Percentiles rank a stretch among this genome's conserved stretches.
Conservation (phyloP, 2,329 filamentous ascomycete genomes). For the Aspergillus floridensis region DNA sequence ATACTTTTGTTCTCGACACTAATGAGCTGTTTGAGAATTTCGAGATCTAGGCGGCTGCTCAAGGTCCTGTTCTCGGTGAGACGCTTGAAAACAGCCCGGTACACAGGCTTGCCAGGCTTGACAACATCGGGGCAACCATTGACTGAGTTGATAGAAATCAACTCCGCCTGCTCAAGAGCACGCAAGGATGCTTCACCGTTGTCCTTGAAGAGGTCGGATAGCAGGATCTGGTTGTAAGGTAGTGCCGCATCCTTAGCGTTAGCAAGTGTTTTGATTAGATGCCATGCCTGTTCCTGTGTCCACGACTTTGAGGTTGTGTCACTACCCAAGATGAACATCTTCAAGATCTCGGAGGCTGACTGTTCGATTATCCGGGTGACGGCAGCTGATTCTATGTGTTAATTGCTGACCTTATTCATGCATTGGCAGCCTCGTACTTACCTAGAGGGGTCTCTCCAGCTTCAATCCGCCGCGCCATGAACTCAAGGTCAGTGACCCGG, state of each 20-base stretch:
- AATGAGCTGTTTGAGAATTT: slow-evolving; percentile 65
- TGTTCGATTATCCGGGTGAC: slow-evolving; percentile 87
- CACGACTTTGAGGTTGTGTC: slow-evolving; percentile 63
- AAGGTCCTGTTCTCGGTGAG: slow-evolving; percentile 71
- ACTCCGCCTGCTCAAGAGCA: slow-evolving; percentile 77
- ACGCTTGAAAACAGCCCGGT: slow-evolving; percentile 74
- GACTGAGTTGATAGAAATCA: slow-evolving; percentile 71
- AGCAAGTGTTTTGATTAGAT: slow-evolving; percentile 75
- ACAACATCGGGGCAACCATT: slow-evolving; percentile 77
- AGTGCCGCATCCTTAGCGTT: slow-evolving; percentile 58
- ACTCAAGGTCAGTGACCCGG: slow-evolving; percentile 91
- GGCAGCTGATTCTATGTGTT: slow-evolving; percentile 53
- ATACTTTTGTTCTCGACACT: slow-evolving; percentile 72
- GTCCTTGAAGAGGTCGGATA: slow-evolving; percentile 71
- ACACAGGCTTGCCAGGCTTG: slow-evolving; percentile 79
- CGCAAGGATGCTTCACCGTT: slow-evolving; percentile 74
- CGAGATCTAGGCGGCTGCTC: slow-evolving; percentile 69
- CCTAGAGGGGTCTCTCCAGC: slow-evolving; percentile 75
- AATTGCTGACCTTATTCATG: slow-evolving; percentile 9
- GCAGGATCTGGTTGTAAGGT: slow-evolving; percentile 80
- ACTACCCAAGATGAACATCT: slow-evolving; percentile 75
- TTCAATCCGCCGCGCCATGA: slow-evolving; percentile 84
- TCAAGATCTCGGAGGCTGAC: slow-evolving; percentile 83
- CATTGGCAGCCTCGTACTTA: slow-evolving; percentile 18
- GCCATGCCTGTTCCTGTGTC: slow-evolving; percentile 86